A percentile compares a stretch with the other conserved stretches of the same genome.
phyloP scores from a whole-genome alignment of 2,329 filamentous ascomycete species.

The Clarireedia paspali region DNA sequence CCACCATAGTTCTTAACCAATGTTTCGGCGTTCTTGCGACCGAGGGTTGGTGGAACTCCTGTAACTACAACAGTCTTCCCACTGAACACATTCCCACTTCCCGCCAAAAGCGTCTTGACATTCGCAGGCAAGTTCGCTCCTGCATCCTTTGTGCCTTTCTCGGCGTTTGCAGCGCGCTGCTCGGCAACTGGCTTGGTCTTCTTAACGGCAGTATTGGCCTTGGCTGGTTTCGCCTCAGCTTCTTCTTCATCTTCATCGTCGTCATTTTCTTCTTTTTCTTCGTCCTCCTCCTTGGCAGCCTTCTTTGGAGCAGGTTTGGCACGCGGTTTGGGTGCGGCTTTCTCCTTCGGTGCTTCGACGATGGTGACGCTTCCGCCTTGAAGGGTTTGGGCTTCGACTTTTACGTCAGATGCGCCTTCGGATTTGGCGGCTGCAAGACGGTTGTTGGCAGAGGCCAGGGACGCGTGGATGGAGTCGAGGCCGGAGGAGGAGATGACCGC shows the following conservation, averaged over 20 bases:
- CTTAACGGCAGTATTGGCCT: conserved; percentile 7
- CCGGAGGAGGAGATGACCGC: conserved; percentile 5
- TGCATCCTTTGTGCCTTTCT: conserved; percentile 12
- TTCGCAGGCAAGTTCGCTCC: conserved; percentile 15
- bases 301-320: not conserved
- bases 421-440: conserved; percentile 5
- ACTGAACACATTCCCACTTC: conserved; percentile 9
- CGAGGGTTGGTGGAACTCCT: conserved; percentile 17
- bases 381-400: conserved; percentile 9
- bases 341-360: conserved; percentile 1
- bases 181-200: conserved; percentile 20
- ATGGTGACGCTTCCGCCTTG: conserved; percentile 13
- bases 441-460: conserved; percentile 12
- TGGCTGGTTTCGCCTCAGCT: not conserved
- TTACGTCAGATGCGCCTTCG: not conserved
- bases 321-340: not conserved
- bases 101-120: conserved; percentile 11
- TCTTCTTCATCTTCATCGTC: not conserved
- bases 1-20: conserved; percentile 18
- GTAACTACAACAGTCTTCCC: conserved; percentile 17
- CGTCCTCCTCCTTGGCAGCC: not conserved
- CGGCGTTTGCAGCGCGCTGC: conserved; percentile 16
- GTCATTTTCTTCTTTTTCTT: not conserved
- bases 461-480: conserved; percentile 15
- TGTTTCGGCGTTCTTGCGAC: conserved; percentile 17